These are phyloP conservation scores for Sphaerulina musiva DNA, from an alignment of 2,329 filamentous ascomycete genomes.

Conservation along the genomic window DNA sequence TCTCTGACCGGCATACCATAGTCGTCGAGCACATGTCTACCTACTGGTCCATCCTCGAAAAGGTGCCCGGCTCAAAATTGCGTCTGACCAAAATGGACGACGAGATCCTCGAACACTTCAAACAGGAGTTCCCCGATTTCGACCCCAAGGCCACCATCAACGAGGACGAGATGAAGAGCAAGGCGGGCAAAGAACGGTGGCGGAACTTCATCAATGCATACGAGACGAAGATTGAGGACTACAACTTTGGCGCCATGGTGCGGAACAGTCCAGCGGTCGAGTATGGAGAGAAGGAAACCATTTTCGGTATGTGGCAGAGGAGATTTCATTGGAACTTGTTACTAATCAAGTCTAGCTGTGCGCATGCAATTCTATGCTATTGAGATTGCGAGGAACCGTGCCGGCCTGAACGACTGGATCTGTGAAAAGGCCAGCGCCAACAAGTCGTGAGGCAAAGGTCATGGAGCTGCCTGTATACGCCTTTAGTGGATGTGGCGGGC, in stretches of 20 bases:
- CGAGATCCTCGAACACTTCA: slow-evolving; percentile 86
- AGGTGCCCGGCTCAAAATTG: slow-evolving; percentile 77
- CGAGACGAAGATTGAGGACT: slow-evolving; percentile 93
- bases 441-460: slow-evolving; percentile 35
- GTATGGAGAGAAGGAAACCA: slow-evolving; percentile 82
- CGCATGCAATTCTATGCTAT: slow-evolving; percentile 80
- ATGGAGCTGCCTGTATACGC: no score
- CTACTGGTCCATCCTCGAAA: slow-evolving; percentile 94
- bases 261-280: slow-evolving; percentile 70
- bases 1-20: slow-evolving; percentile 22
- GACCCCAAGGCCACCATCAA: slow-evolving; percentile 73
- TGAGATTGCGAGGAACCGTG: slow-evolving; percentile 72
- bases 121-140: slow-evolving; percentile 84
- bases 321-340: background rate
- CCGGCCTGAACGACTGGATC: slow-evolving; percentile 93
- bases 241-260: slow-evolving; percentile 95
- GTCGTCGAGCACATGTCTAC: slow-evolving; percentile 94
- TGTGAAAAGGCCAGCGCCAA: slow-evolving; percentile 65
- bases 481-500: no score
- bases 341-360: slow-evolving; percentile 42
- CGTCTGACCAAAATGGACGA: slow-evolving; percentile 91
- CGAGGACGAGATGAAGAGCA: slow-evolving; percentile 97
- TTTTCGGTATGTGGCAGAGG: slow-evolving; percentile 62
- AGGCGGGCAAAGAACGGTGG: slow-evolving; percentile 88
- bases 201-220: slow-evolving; percentile 89